Evolutionary conservation across 2,329 filamentous ascomycete species (phyloP).

Genomic region (Cladosporium sp.): DNA sequence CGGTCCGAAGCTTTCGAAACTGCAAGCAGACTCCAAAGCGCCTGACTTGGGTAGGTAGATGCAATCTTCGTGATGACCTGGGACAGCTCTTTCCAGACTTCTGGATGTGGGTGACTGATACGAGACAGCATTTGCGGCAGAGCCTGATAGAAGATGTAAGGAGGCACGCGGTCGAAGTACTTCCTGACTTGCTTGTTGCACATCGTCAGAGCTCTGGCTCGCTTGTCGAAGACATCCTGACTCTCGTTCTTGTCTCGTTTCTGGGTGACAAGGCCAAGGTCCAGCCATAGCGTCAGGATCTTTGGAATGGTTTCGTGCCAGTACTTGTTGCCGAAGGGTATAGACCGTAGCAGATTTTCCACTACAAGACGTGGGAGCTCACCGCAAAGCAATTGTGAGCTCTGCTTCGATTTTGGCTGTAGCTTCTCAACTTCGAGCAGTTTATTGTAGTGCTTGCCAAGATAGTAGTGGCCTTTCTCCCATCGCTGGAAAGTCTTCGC

Average conservation of each 20-base stretch:
- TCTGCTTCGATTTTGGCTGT: constrained; percentile 69
- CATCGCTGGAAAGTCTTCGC: constrained; percentile 66
- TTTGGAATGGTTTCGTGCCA: constrained; percentile 92
- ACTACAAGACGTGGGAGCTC: constrained; percentile 85
- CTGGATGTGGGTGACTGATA: constrained; percentile 77
- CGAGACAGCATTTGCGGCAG: constrained; percentile 93
- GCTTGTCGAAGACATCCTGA: constrained; percentile 21
- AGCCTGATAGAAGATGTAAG: constrained; percentile 76
- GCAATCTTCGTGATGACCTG: constrained; percentile 85
- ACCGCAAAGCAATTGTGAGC: constrained; percentile 57
- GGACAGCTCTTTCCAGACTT: constrained; percentile 72
- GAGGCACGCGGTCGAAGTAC: constrained; percentile 67
- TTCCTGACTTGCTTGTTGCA: constrained; percentile 75
- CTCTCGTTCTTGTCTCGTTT: constrained; percentile 30
- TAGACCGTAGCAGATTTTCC: constrained; percentile 85
- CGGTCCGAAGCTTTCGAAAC: constrained; percentile 75
- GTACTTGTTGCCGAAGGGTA: constrained; percentile 89
- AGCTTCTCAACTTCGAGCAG: constrained; percentile 83
- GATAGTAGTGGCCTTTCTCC: constrained; percentile 97
- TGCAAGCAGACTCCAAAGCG: constrained; percentile 84
- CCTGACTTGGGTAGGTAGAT: constrained; percentile 79
- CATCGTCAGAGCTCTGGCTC: constrained; percentile 62
- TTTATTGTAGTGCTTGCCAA: constrained; percentile 97
- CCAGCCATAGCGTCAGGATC: constrained; percentile 88
- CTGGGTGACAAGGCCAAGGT: constrained; percentile 68